Evolutionary conservation across 2,329 filamentous ascomycete genomes (phyloP).

Genomic region (Teratosphaeria nubilosa): DNA sequence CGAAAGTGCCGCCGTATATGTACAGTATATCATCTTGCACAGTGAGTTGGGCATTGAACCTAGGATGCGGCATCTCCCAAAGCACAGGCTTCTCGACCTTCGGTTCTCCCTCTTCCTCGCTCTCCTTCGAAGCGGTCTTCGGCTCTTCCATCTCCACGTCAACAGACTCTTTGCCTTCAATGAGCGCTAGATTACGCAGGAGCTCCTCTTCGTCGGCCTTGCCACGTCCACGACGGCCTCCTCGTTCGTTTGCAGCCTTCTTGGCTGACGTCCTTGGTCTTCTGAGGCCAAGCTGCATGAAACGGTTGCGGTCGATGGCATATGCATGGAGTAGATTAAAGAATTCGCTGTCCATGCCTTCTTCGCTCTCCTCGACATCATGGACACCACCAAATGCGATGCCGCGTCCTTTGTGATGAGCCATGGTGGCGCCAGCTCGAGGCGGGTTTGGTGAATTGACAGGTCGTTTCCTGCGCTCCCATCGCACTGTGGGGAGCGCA

Average conservation of each 20-base stretch:
- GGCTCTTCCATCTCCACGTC: slow-evolving; percentile 32
- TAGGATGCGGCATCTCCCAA: slow-evolving; percentile 76
- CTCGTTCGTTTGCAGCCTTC: slow-evolving; percentile 41
- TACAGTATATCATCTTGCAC: slow-evolving; percentile 89
- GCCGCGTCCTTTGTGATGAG: slow-evolving; percentile 83
- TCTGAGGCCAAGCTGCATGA: slow-evolving; percentile 72
- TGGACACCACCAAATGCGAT: slow-evolving; percentile 93
- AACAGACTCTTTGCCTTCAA: slow-evolving; percentile 64
- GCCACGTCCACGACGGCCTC: slow-evolving; percentile 57
- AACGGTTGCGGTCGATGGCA: slow-evolving; percentile 91
- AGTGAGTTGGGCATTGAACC: slow-evolving; percentile 84
- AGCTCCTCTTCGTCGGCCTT: slow-evolving; percentile 90
- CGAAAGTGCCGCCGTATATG: slow-evolving; percentile 90
- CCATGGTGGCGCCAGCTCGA: slow-evolving; percentile 85
- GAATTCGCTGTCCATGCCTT: slow-evolving; percentile 94
- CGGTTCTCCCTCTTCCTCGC: slow-evolving; percentile 44
- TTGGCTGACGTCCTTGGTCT: slow-evolving; percentile 54
- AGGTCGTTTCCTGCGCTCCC: slow-evolving; percentile 89
- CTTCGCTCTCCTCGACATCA: slow-evolving; percentile 36
- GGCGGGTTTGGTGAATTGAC: slow-evolving; percentile 77
- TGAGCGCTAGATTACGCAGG: slow-evolving; percentile 70
- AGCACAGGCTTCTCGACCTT: slow-evolving; percentile 46
- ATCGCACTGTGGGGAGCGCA: slow-evolving; percentile 63
- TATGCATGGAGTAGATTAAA: slow-evolving; percentile 87
- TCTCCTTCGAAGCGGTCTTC: slow-evolving; percentile 16